Conservation (phyloP, 495 filamentous ascomycete species). For the Neurospora pannonica region DNA sequence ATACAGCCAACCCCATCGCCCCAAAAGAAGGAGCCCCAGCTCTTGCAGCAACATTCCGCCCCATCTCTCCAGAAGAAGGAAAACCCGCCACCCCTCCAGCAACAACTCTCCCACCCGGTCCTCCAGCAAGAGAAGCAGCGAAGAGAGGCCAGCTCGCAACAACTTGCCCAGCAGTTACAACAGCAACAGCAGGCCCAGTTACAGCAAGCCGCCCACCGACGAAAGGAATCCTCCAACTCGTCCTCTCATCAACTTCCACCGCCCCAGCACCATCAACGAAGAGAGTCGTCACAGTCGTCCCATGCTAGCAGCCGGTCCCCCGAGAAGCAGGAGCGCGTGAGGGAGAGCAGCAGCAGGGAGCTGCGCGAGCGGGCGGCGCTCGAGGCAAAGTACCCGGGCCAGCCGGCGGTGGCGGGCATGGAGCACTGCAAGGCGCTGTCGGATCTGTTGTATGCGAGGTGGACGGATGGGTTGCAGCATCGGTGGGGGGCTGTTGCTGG, state of each 20-base stretch:
- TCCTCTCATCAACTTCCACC: constrained; percentile 5
- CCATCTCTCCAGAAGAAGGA: neutral
- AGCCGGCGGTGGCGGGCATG: constrained; percentile 58
- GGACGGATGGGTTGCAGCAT: constrained; percentile 73
- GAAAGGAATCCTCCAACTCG: neutral
- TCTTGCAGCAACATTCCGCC: neutral
- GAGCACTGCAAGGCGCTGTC: constrained; percentile 83
- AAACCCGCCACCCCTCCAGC: neutral
- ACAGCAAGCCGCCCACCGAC: neutral
- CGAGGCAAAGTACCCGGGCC: constrained; percentile 39
- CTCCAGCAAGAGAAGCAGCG: neutral
- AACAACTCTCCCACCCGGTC: neutral
- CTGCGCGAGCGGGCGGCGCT: constrained; percentile 39
- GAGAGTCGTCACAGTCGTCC: constrained; percentile 2
- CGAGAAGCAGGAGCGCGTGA: constrained; percentile 4
- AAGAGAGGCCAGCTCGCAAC: neutral
- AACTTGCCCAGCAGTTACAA: neutral
- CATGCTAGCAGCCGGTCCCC: constrained; percentile 6
- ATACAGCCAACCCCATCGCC: neutral
- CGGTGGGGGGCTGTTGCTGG: constrained; percentile 50
- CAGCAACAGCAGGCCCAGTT: neutral
- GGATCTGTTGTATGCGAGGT: constrained; percentile 82
- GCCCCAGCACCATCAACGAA: constrained; percentile 1
- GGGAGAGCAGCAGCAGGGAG: constrained; percentile 16
- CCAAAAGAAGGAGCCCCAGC: neutral